These are phyloP conservation scores for Teratosphaeria gauchensis DNA, from an alignment of 2,329 filamentous ascomycete genomes.

Conservation along the genomic window DNA sequence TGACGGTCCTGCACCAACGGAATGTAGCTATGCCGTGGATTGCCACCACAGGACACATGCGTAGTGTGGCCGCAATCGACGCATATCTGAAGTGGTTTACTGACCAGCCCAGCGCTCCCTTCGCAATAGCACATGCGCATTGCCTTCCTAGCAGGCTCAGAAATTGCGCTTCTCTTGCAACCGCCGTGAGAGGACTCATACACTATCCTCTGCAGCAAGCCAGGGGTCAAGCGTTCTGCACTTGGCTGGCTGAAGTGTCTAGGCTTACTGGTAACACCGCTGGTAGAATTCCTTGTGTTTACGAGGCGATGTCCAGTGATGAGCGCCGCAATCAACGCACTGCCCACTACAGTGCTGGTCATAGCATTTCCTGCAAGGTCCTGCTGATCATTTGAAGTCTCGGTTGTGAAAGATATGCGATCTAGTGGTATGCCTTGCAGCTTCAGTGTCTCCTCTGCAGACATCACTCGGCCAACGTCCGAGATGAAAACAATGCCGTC, in stretches of 20 bases:
- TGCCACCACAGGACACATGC: constrained; percentile 45
- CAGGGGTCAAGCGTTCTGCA: background rate
- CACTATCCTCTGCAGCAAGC: background rate
- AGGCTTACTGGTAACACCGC: background rate
- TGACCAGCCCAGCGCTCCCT: constrained; percentile 32
- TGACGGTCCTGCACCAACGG: constrained; percentile 19
- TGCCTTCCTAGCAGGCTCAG: constrained; percentile 5
- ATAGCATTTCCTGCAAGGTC: constrained; percentile 74
- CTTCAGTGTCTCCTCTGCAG: constrained; percentile 52
- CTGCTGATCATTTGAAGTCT: constrained; percentile 49
- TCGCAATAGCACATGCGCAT: constrained; percentile 46
- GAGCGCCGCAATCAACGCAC: constrained; percentile 51
- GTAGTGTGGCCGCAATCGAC: constrained; percentile 44
- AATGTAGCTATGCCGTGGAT: constrained; percentile 42
- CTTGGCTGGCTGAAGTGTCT: too few relatives aligned
- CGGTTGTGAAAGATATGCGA: constrained; percentile 52
- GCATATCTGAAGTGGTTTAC: constrained; percentile 38
- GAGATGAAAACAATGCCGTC: constrained; percentile 52
- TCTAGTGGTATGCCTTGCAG: constrained; percentile 61
- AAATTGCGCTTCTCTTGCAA: background rate
- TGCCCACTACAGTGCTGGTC: constrained; percentile 62
- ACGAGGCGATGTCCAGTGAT: constrained; percentile 30
- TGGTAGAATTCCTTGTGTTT: background rate
- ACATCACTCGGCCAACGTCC: constrained; percentile 49
- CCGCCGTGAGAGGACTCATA: background rate